These are phyloP conservation scores for Malus hybrid DNA, from an alignment of 331 rosid species.

Conservation along the genomic window DNA sequence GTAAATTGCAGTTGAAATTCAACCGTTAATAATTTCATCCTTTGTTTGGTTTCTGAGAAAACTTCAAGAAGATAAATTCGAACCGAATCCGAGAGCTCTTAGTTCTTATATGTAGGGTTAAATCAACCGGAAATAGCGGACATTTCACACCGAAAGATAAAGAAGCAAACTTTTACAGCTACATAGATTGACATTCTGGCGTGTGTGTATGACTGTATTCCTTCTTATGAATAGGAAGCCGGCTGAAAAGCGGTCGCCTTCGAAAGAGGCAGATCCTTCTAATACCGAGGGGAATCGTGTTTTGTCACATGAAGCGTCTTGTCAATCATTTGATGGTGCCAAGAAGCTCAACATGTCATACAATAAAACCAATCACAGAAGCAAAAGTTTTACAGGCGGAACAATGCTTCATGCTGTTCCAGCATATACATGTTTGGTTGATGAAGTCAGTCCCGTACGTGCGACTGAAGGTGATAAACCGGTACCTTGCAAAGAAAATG, in stretches of 20 bases:
- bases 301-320: constrained; percentile 22
- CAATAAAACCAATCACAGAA: constrained; percentile 56
- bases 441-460: constrained; percentile 45
- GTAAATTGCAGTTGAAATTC: neutral
- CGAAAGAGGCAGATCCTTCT: constrained; percentile 21
- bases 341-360: constrained; percentile 57
- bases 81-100: neutral
- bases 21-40: neutral
- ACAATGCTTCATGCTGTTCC: constrained; percentile 49
- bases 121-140: neutral
- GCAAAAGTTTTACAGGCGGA: constrained; percentile 35
- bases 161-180: neutral
- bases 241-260: constrained; percentile 33
- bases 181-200: neutral
- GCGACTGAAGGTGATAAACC: constrained; percentile 25
- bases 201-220: neutral
- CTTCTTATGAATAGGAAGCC: constrained; percentile 31
- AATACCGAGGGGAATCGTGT: constrained; percentile 27
- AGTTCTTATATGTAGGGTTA: neutral
- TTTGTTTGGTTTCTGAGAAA: neutral
- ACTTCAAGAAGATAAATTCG: neutral
- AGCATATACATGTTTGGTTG: constrained; percentile 53
- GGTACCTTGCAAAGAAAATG: constrained; percentile 22
- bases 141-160: neutral
- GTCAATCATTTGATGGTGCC: constrained; percentile 26